Percentiles rank a stretch among this genome's conserved stretches.
phyloP scores from a whole-genome alignment of 345 rosid species.

The Brassica napus region Da-Ae NC_063447.1:5208001-5208500 shows the following conservation, averaged over 20 bases:
- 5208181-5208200: slow-evolving; percentile 3
- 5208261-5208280: slow-evolving; percentile 24
- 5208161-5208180: not conserved
- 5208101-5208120: not conserved
- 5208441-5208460: slow-evolving; percentile 11
- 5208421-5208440: slow-evolving; percentile 1
- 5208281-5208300: slow-evolving; percentile 32
- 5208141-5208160: not conserved
- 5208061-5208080: not conserved
- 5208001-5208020: not conserved
- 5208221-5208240: slow-evolving; percentile 9
- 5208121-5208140: not conserved
- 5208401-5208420: slow-evolving; percentile 11
- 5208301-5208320: not conserved
- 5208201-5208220: not conserved
- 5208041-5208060: not conserved
- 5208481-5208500: not conserved
- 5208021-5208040: not conserved
- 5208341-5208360: not conserved
- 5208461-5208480: slow-evolving; percentile 3
- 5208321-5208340: not conserved
- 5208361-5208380: not conserved
- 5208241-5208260: slow-evolving; percentile 11
- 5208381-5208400: not conserved
- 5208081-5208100: not conserved